phyloP scores from a whole-genome alignment of 257 asterid genomes.

The Capsicum baccatum region DNA sequence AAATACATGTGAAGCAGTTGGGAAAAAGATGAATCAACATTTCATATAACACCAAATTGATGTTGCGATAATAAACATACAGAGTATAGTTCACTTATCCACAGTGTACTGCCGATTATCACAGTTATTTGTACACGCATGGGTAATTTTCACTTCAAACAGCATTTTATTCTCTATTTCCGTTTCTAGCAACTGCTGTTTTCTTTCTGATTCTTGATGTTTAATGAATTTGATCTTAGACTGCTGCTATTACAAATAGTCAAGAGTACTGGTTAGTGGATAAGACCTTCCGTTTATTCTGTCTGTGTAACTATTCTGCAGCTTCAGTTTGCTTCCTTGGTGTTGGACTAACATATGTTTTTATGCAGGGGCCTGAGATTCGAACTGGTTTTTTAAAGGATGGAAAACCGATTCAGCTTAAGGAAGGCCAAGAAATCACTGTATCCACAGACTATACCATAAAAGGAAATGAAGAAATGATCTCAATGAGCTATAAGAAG shows the following conservation, averaged over 20 bases:
- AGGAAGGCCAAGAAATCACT: constrained; percentile 71
- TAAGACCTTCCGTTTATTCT: background rate
- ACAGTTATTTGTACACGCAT: too few relatives aligned
- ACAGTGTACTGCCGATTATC: too few relatives aligned
- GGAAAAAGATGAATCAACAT: too few relatives aligned
- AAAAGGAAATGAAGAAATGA: constrained; percentile 65
- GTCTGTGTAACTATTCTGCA: background rate
- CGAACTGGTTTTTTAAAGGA: constrained; percentile 82
- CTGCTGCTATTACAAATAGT: background rate
- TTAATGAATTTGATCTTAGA: background rate
- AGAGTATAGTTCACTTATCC: too few relatives aligned
- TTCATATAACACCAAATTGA: too few relatives aligned
- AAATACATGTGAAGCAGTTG: too few relatives aligned
- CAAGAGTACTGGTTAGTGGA: background rate
- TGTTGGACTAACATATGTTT: constrained; percentile 28
- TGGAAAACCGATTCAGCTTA: constrained; percentile 74
- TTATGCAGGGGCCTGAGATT: constrained; percentile 80
- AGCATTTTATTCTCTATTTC: background rate
- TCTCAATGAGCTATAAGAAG: constrained; percentile 84
- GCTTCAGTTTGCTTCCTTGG: constrained; percentile 1
- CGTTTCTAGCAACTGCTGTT: background rate
- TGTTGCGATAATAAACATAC: too few relatives aligned
- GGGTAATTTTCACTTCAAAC: background rate
- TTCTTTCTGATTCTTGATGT: background rate
- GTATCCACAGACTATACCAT: constrained; percentile 76